phyloP scores from a whole-genome alignment of 2,329 filamentous ascomycete genomes.

The Sordariomycetes sp. region DNA sequence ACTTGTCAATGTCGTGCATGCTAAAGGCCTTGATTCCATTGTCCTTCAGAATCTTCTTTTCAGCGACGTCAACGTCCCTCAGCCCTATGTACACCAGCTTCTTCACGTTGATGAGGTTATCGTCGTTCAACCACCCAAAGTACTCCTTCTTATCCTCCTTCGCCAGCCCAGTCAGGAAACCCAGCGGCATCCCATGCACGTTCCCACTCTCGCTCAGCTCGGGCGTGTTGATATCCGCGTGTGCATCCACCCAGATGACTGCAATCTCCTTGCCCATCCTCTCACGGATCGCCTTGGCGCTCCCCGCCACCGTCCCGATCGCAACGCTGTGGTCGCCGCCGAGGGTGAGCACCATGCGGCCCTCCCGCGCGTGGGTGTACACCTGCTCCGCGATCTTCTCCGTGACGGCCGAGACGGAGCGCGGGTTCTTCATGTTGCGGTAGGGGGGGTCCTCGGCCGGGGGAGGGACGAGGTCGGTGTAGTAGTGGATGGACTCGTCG shows the following conservation, averaged over 20 bases:
- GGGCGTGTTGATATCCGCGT: constrained; percentile 94
- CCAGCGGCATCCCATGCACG: constrained; percentile 95
- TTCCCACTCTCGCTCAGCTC: constrained; percentile 85
- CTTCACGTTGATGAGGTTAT: constrained; percentile 54
- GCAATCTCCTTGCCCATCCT: constrained; percentile 71
- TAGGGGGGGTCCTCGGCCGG: constrained; percentile 56
- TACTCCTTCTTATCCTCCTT: constrained; percentile 61
- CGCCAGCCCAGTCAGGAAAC: constrained; percentile 79
- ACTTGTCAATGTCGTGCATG: constrained; percentile 97
- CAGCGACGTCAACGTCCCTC: constrained; percentile 80
- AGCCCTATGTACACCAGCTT: constrained; percentile 97
- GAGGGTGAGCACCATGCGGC: constrained; percentile 81
- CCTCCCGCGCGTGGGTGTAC: constrained; percentile 71
- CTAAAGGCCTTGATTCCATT: constrained; percentile 90
- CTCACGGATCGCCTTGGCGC: constrained; percentile 76
- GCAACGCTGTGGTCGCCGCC: constrained; percentile 96
- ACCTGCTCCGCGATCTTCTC: constrained; percentile 68
- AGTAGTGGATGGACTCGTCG: constrained; percentile 71
- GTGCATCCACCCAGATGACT: constrained; percentile 97
- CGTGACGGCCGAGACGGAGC: constrained; percentile 75
- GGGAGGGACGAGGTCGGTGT: constrained; percentile 57
- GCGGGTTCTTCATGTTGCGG: constrained; percentile 90
- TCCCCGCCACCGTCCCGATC: constrained; percentile 83
- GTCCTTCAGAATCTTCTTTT: constrained; percentile 85
- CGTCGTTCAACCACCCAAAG: constrained; percentile 79